Conservation (phyloP, 1,139 yeast species). For the Candida tropicalis region DNA sequence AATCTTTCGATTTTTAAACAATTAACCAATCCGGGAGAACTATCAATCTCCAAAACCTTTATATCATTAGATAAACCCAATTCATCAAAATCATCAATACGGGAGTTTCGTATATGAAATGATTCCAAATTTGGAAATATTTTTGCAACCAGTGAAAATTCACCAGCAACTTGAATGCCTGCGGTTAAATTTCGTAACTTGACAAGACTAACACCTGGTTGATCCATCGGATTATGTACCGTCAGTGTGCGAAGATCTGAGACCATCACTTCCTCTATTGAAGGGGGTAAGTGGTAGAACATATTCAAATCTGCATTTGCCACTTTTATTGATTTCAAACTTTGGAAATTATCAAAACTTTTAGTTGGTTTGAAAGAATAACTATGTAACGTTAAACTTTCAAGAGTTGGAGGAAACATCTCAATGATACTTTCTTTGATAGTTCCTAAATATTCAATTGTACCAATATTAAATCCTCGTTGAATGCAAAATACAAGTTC, state of each 20-base stretch:
- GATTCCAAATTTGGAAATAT: not conserved
- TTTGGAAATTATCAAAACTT: not conserved
- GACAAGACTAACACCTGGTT: not conserved
- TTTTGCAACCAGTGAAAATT: not conserved
- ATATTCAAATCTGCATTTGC: not conserved
- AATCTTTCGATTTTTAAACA: not conserved
- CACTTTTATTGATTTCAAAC: not conserved
- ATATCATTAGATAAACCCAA: conserved; percentile 1
- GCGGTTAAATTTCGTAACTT: not conserved
- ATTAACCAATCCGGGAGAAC: not conserved
- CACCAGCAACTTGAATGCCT: not conserved
- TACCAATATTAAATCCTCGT: not conserved
- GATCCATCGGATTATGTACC: not conserved
- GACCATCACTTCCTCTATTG: not conserved
- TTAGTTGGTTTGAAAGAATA: not conserved
- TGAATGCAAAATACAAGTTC: not conserved
- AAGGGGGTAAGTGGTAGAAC: not conserved
- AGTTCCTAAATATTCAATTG: not conserved
- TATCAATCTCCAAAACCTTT: not conserved
- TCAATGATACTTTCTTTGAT: not conserved
- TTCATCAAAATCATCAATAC: not conserved
- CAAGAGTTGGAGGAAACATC: not conserved
- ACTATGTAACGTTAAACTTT: not conserved
- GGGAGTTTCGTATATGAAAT: not conserved
- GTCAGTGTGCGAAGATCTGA: not conserved